Percentiles rank a stretch among this genome's conserved stretches.
Conservation (phyloP, 2,329 filamentous ascomycete genomes). For the Myriosclerotinia scirpicola region DNA sequence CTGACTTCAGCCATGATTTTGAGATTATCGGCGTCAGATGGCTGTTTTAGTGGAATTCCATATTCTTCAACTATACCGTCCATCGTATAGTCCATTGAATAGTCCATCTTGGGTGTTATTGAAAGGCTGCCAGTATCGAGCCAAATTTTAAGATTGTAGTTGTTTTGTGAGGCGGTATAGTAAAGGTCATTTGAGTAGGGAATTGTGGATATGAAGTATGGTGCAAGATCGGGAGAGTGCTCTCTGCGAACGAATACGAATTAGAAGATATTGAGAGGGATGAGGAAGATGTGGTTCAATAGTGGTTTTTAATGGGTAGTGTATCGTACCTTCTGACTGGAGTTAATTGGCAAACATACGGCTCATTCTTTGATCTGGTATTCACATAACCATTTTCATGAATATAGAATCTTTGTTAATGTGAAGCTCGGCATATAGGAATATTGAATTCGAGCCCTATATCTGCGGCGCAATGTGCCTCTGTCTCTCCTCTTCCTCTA, state of each 20-base stretch:
- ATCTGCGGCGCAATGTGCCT: neutral
- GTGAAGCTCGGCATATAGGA: neutral
- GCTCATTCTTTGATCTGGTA: neutral
- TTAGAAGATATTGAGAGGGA: neutral
- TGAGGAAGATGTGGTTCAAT: neutral
- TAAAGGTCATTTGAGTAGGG: neutral
- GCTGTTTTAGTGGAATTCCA: slow-evolving; percentile 36
- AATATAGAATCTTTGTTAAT: neutral
- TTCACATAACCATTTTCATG: neutral
- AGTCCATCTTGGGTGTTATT: slow-evolving; percentile 33
- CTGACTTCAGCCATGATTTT: slow-evolving; percentile 34
- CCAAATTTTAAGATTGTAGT: neutral
- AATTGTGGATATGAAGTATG: neutral
- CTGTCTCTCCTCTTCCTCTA: neutral
- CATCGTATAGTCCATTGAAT: slow-evolving; percentile 24
- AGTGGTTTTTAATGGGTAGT: neutral
- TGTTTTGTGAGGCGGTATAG: neutral
- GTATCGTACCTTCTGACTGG: neutral
- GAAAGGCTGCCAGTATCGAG: neutral
- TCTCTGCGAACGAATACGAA: neutral
- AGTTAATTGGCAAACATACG: neutral
- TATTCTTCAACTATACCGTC: slow-evolving; percentile 40
- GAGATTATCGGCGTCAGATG: slow-evolving; percentile 36
- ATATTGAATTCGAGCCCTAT: neutral
- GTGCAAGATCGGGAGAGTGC: neutral